Evolutionary conservation across 805 yeast species (phyloP).

Genomic region (Ogataea thermomethanolica): DNA sequence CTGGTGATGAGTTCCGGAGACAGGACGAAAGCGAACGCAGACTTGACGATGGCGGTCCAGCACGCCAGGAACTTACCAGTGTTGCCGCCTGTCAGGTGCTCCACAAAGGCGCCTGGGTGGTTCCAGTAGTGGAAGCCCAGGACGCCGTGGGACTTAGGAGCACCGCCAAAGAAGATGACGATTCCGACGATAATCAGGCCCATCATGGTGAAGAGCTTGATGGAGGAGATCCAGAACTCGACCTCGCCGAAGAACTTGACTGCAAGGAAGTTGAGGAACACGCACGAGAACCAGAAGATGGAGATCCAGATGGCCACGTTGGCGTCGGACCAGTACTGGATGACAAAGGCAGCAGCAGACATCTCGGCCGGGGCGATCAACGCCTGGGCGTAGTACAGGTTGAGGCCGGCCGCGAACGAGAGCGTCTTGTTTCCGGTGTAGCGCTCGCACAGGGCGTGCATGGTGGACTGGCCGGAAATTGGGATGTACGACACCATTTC

Average conservation of each 20-base stretch:
- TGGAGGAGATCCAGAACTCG: slow-evolving; percentile 63
- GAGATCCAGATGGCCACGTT: slow-evolving; percentile 62
- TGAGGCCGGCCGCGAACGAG: slow-evolving; percentile 56
- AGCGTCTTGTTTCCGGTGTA: slow-evolving; percentile 47
- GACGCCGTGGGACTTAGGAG: slow-evolving; percentile 44
- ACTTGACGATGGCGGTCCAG: slow-evolving; percentile 59
- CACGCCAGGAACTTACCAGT: slow-evolving; percentile 64
- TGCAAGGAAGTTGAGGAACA: slow-evolving; percentile 47
- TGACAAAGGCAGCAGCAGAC: slow-evolving; percentile 61
- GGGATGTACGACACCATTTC: slow-evolving; percentile 66
- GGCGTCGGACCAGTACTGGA: slow-evolving; percentile 57
- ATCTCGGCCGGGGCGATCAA: slow-evolving; percentile 57
- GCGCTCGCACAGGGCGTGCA: slow-evolving; percentile 44
- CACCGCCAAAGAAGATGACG: slow-evolving; percentile 64
- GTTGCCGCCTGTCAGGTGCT: slow-evolving; percentile 46
- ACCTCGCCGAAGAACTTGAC: slow-evolving; percentile 49
- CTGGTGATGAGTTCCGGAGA: slow-evolving; percentile 32
- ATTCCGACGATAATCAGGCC: slow-evolving; percentile 58
- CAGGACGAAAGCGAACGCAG: slow-evolving; percentile 60
- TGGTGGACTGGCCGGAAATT: slow-evolving; percentile 59
- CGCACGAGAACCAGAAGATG: slow-evolving; percentile 46
- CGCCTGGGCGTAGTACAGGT: slow-evolving; percentile 45
- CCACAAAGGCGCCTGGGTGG: slow-evolving; percentile 43
- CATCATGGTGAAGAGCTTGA: slow-evolving; percentile 61
- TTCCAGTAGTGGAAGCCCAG: slow-evolving; percentile 45